phyloP scores from a whole-genome alignment of 352 stramenopile species.

The Phytophthora boehmeriae region DNA sequence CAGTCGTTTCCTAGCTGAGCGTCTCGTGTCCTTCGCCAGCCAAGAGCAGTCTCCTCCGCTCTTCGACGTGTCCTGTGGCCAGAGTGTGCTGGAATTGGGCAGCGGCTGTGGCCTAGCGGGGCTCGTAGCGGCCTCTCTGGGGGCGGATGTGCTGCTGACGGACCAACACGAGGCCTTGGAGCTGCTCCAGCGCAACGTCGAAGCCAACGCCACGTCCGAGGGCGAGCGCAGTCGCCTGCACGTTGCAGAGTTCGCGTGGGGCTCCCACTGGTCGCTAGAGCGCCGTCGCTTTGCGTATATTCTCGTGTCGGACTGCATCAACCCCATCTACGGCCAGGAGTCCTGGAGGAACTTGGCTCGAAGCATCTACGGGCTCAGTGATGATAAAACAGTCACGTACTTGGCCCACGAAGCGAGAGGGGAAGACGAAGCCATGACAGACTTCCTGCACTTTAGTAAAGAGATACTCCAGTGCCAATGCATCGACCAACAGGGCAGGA shows the following conservation, averaged over 20 bases:
- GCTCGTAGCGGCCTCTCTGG: constrained; percentile 64
- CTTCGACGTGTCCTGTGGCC: constrained; percentile 27
- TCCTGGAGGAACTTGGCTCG: constrained; percentile 79
- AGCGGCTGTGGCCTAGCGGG: constrained; percentile 81
- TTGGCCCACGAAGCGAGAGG: constrained; percentile 74
- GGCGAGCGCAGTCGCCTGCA: constrained; percentile 43
- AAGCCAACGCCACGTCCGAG: constrained; percentile 47
- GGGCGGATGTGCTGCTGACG: constrained; percentile 72
- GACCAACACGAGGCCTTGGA: constrained; percentile 75
- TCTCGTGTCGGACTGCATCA: constrained; percentile 86
- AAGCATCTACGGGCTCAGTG: constrained; percentile 69
- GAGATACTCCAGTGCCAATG: constrained; percentile 43
- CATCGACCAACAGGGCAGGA: constrained; percentile 45
- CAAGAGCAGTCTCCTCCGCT: constrained; percentile 10
- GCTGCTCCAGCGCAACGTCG: constrained; percentile 65
- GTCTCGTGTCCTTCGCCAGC: constrained; percentile 51
- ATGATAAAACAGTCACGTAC: constrained; percentile 60
- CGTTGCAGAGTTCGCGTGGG: constrained; percentile 72
- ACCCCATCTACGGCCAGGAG: constrained; percentile 83
- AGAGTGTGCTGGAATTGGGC: constrained; percentile 74
- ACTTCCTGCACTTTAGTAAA: constrained; percentile 66
- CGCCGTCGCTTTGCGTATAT: constrained; percentile 60
- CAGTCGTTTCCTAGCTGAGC: constrained; percentile 68
- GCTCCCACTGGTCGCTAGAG: constrained; percentile 33
- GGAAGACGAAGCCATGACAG: constrained; percentile 72